Base-by-base conservation (phyloP, 1,139 yeast genomes). In the Petasospora rhodanensis region DNA sequence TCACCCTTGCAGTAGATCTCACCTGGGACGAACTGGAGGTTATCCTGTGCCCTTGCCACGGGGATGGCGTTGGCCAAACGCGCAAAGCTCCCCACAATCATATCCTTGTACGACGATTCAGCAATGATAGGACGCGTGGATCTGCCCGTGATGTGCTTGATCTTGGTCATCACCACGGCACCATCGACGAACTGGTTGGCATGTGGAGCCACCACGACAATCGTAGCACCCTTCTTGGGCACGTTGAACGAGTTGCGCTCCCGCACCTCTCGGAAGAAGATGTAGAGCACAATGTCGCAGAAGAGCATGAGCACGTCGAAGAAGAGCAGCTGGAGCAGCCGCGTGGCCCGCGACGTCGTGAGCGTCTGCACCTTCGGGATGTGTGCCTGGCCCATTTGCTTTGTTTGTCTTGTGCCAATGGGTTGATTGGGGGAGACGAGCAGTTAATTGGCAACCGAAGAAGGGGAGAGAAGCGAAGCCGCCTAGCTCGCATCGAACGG, bases 131-230 rank as follows among this genome's bases (percentile, higher is more conserved):
- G 69, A 14, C 77, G 72, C 52, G 45, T 69, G 56, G 49, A 85
- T 55, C 39, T 41, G 36, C 52, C 43, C 35, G 49, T 41, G 22
- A 52, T 30, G 28, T 52, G 42, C 40, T 64, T 52, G 11, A 79
- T 72, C 37, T 73, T 76, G 32, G 70, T 64, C 70, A 77, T 70
- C 15, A 78, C 66, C 22, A 81, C 60, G 5, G 80, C 68, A 3
- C 83, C 85, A 54, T 82, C 93, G 19, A 81, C 76, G 48, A 81
- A 81, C 53, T 82, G 93, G 53, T 81, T 81, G 13, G 86, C 86
- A 58, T 82, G 91, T 2, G 93, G 91, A 1, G 89, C 91, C 27
- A 80, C 80, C 19, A 81, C 91, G 37, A 81, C 72, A 31, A 82
- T 75, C 5, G 80, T 79, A 0, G 89, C 79, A 1, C 83, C 85